Conservation (phyloP, 2,329 filamentous ascomycete species). For the Diplodia corticola region DNA sequence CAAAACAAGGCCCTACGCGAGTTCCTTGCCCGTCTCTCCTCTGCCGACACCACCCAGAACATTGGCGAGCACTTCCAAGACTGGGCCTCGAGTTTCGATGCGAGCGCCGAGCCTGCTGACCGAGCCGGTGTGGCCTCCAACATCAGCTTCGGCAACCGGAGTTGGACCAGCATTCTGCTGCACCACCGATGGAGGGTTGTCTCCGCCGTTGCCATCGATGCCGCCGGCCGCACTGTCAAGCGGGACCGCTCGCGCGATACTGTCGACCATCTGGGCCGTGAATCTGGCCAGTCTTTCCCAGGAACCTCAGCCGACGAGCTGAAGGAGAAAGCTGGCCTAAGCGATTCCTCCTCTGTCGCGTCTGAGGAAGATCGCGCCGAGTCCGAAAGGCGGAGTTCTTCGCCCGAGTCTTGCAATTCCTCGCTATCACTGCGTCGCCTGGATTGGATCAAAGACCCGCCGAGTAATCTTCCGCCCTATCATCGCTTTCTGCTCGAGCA, state of each 20-base stretch:
- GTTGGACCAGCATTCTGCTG: slow-evolving; percentile 15
- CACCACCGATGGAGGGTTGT: background rate
- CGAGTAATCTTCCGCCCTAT: background rate
- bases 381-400: too few relatives aligned
- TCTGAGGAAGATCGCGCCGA: background rate
- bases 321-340: background rate
- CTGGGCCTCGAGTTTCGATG: slow-evolving; percentile 2
- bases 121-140: background rate
- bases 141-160: background rate
- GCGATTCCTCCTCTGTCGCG: background rate
- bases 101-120: background rate
- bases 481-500: slow-evolving; percentile 10
- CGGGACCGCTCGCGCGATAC: background rate
- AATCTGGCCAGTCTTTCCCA: background rate
- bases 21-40: background rate
- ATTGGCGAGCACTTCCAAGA: background rate
- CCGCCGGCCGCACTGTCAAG: background rate
- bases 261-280: background rate
- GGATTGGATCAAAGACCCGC: slow-evolving; percentile 7
- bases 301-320: slow-evolving; percentile 1
- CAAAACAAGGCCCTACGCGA: slow-evolving; percentile 6
- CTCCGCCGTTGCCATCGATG: background rate
- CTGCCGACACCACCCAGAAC: background rate
- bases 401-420: background rate
- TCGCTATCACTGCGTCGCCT: background rate